Base-by-base conservation (phyloP, 2,329 filamentous ascomycete genomes). In the Venturia aucupariae region DNA sequence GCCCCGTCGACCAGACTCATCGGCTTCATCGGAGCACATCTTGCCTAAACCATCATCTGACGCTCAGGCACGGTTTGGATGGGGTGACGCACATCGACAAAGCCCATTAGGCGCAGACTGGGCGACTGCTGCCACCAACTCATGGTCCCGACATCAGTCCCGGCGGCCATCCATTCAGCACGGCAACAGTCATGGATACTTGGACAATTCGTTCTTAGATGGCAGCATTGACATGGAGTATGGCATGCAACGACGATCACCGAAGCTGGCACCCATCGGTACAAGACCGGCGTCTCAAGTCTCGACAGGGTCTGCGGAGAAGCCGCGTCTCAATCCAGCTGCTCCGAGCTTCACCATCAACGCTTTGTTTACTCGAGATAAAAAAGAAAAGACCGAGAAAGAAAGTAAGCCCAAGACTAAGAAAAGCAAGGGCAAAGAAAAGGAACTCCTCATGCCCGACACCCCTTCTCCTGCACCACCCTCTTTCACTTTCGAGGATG, bases 281-380 rank as follows among this genome's bases (percentile, higher is more conserved):
- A 95, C 90, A 59, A 86, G 87, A 3, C 90, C 89, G 74, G 44
- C 51, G 7, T 65, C 61, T 41, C 62, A 63, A 57, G 39, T 64
- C 27, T 64, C 55, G 19, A 60, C 55, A 30, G 51, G 51, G 4
- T 44, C 63, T 44, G 35, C 38, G 10, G 46, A 41, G 17, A 79
- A 86, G 75, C 70, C 85, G 59, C 82, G 74, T 69, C 81, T 97
- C 35, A 97, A 99, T 70, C 94, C 94, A 8, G 85, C 90, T 7
- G 94, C 93, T 0, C 92, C 92, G 10, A 90, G 89, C 0, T 97
- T 97, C 73, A 93, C 89, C 75, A 86, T 82, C 73, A 93, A 89
- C 75, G 86, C 82, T 11, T 83, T 86, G 44, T 84, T 94, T 65
- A 35, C 66, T 71, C 51, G 73, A 68, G 7, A 69, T 24, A 63